A percentile compares a stretch with the other conserved stretches of the same genome.
phyloP scores from a whole-genome alignment of 2,329 filamentous ascomycete genomes.

The Ceratocystis alfenasii region DNA sequence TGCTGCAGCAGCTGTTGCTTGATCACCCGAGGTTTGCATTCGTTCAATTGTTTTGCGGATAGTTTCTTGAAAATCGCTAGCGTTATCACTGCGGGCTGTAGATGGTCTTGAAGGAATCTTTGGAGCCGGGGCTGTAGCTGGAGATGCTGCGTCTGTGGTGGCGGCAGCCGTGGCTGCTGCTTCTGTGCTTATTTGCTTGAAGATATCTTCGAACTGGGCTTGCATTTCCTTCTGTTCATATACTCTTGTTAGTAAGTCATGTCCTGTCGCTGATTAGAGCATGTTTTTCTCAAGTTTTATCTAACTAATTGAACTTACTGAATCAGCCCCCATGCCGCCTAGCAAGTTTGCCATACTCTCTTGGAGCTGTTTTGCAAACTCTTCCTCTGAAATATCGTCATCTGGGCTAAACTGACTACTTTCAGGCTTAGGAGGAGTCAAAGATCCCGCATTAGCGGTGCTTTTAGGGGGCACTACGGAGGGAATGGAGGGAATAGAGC shows the following conservation, averaged over 20 bases:
- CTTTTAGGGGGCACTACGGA: constrained; percentile 35
- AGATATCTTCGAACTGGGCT: constrained; percentile 64
- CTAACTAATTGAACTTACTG: constrained; percentile 11
- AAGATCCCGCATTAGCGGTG: background rate
- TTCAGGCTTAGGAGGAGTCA: background rate
- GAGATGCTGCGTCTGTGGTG: constrained; percentile 25
- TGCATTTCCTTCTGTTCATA: constrained; percentile 40
- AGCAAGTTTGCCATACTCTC: constrained; percentile 21
- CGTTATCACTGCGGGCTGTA: constrained; percentile 30
- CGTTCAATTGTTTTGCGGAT: constrained; percentile 91
- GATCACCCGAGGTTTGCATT: constrained; percentile 79
- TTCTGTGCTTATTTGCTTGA: constrained; percentile 50
- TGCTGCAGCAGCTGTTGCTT: constrained; percentile 66
- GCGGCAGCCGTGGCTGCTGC: constrained; percentile 27
- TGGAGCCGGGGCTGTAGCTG: constrained; percentile 26
- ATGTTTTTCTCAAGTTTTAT: background rate
- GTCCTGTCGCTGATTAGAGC: background rate
- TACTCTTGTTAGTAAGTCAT: background rate
- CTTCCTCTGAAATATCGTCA: constrained; percentile 21
- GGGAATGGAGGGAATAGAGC: constrained; percentile 10
- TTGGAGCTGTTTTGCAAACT: constrained; percentile 21
- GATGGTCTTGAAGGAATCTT: constrained; percentile 32
- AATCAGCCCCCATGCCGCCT: constrained; percentile 20
- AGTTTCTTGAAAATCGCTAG: constrained; percentile 76
- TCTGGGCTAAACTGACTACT: background rate